Base-by-base conservation (phyloP, 495 filamentous ascomycete species). In the Penicillium pulvis region DNA sequence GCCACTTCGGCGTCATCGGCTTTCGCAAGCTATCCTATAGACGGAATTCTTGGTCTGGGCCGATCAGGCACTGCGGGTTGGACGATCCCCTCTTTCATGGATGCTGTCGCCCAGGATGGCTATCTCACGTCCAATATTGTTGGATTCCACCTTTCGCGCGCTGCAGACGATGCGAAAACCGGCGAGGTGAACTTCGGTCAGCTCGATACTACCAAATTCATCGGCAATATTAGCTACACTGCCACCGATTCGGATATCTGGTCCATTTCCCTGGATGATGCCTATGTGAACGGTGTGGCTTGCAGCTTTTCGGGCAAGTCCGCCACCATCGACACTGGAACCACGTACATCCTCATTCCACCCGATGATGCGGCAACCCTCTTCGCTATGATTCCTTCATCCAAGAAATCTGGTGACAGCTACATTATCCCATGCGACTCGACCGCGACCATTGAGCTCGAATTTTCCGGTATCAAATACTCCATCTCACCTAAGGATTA, bases 31-130 rank as follows among this genome's bases (percentile, higher is more conserved):
- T 94, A 92, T 63, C 87, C 90, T 17, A 88, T 94, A 61, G 91
- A 96, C 66, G 91, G 91, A n/a, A 94, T 96, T 49, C 71, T 95
- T 6, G 91, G 90, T 7, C 73, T 95, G n/a, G 86, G 86, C 8
- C 85, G 73, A 62, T 75, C 71, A 51, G 73, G 58, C 63, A 75
- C 64, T 39, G 71, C 57, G 36, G 71, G 69, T 7, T 77, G 77
- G 62, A 70, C 71, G 11, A 78, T 79, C 9, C 80, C 85, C 30
- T 87, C 82, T 1, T 84, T 92, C 62, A 81, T 93, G 74, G 81
- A 85, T 36, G 65, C 74, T 26, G 75, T 93, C 23, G 75, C 74
- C n/a, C 60, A 80, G 4, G 72, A 83, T n/a, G 80, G 83, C 30
- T 51, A 81, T 3, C 74, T 95, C 47, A 60, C 80, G 9, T 72